Conservation (phyloP, 495 filamentous ascomycete genomes). For the Barbatosphaeria neglecta region DNA sequence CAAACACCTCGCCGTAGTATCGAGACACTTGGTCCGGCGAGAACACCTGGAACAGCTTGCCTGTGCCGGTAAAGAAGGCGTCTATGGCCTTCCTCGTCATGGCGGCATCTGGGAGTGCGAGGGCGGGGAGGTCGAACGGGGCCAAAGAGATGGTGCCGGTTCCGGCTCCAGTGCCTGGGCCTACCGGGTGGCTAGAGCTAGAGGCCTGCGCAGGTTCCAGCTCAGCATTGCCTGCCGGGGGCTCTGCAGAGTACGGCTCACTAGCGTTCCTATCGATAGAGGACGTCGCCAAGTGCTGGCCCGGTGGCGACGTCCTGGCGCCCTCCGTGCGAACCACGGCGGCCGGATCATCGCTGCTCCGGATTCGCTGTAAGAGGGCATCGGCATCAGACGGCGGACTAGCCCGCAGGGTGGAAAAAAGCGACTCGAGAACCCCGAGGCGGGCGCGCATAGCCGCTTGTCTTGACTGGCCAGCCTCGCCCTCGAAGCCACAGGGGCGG, state of each 20-base stretch:
- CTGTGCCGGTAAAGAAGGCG: conserved; percentile 18
- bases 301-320: not conserved
- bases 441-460: conserved; percentile 12
- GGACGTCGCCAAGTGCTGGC: too few relatives aligned
- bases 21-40: conserved; percentile 7
- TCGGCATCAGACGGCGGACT: conserved; percentile 11
- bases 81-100: conserved; percentile 9
- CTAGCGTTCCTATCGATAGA: too few relatives aligned
- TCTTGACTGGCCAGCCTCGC: conserved; percentile 16
- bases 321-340: not conserved
- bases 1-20: conserved; percentile 8
- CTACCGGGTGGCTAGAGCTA: too few relatives aligned
- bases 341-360: conserved; percentile 2
- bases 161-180: too few relatives aligned
- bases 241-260: too few relatives aligned
- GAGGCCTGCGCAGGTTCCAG: too few relatives aligned
- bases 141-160: not conserved
- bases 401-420: conserved; percentile 10
- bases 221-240: too few relatives aligned
- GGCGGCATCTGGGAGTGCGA: conserved; percentile 13
- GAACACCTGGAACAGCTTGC: conserved; percentile 20
- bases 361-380: conserved; percentile 8
- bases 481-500: conserved; percentile 13
- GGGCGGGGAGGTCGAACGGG: not conserved
- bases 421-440: conserved; percentile 11